phyloP scores from a whole-genome alignment of 257 asterid genomes.

The Nicotiana tabacum region DNA sequence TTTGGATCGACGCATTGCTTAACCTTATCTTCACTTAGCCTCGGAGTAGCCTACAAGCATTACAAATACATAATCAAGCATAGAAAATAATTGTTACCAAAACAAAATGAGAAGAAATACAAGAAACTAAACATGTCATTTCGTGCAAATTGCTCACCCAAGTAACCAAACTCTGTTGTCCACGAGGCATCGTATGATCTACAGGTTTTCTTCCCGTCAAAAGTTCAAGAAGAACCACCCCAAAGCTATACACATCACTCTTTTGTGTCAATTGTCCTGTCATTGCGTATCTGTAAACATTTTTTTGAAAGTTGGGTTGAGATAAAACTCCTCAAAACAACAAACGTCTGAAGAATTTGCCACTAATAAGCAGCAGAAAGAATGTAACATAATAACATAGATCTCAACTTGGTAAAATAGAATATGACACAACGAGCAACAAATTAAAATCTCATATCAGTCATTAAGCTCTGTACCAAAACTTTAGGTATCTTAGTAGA shows the following conservation, averaged over 20 bases:
- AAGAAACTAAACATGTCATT: neutral
- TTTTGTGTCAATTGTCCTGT: constrained; percentile 91
- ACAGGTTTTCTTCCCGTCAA: constrained; percentile 92
- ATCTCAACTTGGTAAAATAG: neutral
- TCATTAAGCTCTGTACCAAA: neutral
- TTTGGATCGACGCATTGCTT: constrained; percentile 86
- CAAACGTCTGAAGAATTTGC: neutral
- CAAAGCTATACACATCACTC: constrained; percentile 91
- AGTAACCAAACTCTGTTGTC: constrained; percentile 89
- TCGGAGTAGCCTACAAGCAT: constrained; percentile 70
- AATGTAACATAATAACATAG: neutral
- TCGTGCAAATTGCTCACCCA: constrained; percentile 46
- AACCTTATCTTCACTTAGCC: constrained; percentile 88
- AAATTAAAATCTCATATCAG: neutral
- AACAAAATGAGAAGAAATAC: neutral
- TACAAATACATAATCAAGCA: neutral
- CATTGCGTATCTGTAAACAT: constrained; percentile 73
- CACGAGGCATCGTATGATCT: constrained; percentile 94
- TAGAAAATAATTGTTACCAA: neutral
- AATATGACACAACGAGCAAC: neutral
- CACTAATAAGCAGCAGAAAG: neutral
- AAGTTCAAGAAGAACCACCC: constrained; percentile 86
- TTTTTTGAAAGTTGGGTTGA: neutral
- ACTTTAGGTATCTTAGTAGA: neutral
- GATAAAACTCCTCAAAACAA: neutral